Percentiles rank a stretch among this genome's conserved stretches.
Evolutionary conservation across 2,329 filamentous ascomycete genomes (phyloP).

Genomic region (Hortaea sp.): DNA sequence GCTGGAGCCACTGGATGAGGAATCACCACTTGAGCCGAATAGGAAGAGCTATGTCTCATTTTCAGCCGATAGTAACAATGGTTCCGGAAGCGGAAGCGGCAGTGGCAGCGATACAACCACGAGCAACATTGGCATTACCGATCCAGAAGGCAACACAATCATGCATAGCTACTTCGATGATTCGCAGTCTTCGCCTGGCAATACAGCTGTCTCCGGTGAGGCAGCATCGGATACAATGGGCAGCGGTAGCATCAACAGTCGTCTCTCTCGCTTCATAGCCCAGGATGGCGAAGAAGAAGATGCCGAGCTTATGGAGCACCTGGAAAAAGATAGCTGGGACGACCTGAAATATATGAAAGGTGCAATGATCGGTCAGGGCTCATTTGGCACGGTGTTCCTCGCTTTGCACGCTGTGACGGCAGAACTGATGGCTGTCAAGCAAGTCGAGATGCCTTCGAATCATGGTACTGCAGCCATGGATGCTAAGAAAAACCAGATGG

Average conservation of each 20-base stretch:
- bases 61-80: constrained; percentile 51
- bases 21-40: constrained; percentile 75
- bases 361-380: constrained; percentile 90
- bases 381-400: constrained; percentile 90
- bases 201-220: constrained; percentile 34
- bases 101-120: constrained; percentile 53
- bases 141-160: constrained; percentile 61
- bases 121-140: constrained; percentile 64
- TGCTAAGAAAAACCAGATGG: constrained; percentile 93
- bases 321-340: constrained; percentile 87
- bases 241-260: constrained; percentile 64
- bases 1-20: constrained; percentile 82
- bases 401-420: constrained; percentile 92
- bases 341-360: constrained; percentile 99
- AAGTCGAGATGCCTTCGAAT: constrained; percentile 82
- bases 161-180: constrained; percentile 81
- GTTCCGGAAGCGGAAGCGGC: neutral
- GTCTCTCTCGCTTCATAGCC: constrained; percentile 72
- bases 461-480: constrained; percentile 65
- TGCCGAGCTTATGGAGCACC: constrained; percentile 79
- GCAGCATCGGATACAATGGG: constrained; percentile 27
- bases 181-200: constrained; percentile 53
- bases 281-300: constrained; percentile 89
- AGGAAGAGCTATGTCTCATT: constrained; percentile 94
- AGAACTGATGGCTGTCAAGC: constrained; percentile 95